Evolutionary conservation across 176 grass and related monocot genomes (phyloP), one percentile per base, ranked within the genome.

Genomic region (Metroxylon sagu): DNA sequence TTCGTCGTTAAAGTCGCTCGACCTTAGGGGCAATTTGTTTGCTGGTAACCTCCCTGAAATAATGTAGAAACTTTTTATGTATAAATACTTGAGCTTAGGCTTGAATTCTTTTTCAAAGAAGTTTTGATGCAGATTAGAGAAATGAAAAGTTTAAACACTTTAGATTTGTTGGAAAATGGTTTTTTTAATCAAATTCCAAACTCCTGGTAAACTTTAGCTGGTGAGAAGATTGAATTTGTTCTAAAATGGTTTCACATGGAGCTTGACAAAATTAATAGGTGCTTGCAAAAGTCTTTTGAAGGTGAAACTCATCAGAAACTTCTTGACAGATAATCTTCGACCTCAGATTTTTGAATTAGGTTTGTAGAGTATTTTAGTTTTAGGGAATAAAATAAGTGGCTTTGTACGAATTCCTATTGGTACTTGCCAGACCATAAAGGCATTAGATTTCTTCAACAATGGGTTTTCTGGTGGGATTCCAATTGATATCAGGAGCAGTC

Each of bases 301-400:
- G 35, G 60, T 72, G 23, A 74, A 89, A 62, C 69, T 97, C 16
- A 82, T 83, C 67, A 53, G 75, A 29, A 97, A 97, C 29, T 75
- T 68, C 69, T 68, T 97, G 56, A 85, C 71, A 14, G 92, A 87
- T 51, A 65, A 69, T 73, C 77, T 91, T 26, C 92, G 87, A 43
- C 58, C 78, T 64, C 91, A 87, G 92, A 74, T 91, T n/a, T 88
- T 90, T 75, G 65, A 78, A n/a, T n/a, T n/a, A n/a, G n/a, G n/a
- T n/a, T n/a, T n/a, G n/a, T n/a, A n/a, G n/a, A n/a, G n/a, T n/a
- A 50, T 91, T 60, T 85, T 69, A 30, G 75, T 90, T 57, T 85
- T 84, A 23, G 80, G 74, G 53, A 97, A 97, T 60, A 79, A 53
- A 74, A 68, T 97, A 19, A 51, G 35, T 18, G 92, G 92, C 1